Conservation (phyloP, 1,284 basidiomycete genomes). For the Apiotrichum gamsii region DNA sequence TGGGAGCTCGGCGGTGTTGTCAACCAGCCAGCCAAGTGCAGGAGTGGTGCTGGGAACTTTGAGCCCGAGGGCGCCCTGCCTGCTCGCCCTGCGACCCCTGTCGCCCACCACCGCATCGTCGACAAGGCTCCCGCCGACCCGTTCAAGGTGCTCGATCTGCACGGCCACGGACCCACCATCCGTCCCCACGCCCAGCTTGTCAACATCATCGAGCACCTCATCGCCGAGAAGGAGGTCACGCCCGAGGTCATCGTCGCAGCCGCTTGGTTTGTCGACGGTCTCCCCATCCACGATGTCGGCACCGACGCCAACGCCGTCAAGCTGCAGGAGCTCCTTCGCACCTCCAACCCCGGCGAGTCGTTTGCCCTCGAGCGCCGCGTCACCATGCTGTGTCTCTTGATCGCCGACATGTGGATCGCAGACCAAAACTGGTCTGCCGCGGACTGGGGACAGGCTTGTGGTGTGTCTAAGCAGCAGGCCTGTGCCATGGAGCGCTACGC, state of each 20-base stretch:
- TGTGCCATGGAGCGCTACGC: conserved; percentile 5
- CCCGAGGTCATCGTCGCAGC: conserved; percentile 13
- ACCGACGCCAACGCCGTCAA: not conserved
- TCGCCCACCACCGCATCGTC: not conserved
- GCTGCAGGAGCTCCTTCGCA: not conserved
- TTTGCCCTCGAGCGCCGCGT: conserved; percentile 9
- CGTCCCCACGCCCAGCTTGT: conserved; percentile 5
- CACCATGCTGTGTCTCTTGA: conserved; percentile 5
- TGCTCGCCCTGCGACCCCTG: not conserved
- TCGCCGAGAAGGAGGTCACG: conserved; percentile 3
- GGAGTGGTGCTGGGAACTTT: not conserved
- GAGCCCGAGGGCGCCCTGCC: not conserved
- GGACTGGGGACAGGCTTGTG: conserved; percentile 3
- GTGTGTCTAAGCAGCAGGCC: conserved; percentile 1
- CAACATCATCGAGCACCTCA: conserved; percentile 7
- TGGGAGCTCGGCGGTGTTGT: conserved; percentile 1
- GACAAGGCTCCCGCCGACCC: conserved; percentile 10
- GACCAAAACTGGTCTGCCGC: conserved; percentile 5
- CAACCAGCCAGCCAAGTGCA: conserved; percentile 1
- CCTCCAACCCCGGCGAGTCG: conserved; percentile 6
- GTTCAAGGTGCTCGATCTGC: conserved; percentile 5
- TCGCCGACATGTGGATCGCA: conserved; percentile 7
- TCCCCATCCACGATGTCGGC: conserved; percentile 11
- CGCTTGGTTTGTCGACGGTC: conserved; percentile 12
- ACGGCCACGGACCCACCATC: conserved; percentile 3